Base-by-base conservation (phyloP, 2,329 filamentous ascomycete species). In the Colletotrichum truncatum region DNA sequence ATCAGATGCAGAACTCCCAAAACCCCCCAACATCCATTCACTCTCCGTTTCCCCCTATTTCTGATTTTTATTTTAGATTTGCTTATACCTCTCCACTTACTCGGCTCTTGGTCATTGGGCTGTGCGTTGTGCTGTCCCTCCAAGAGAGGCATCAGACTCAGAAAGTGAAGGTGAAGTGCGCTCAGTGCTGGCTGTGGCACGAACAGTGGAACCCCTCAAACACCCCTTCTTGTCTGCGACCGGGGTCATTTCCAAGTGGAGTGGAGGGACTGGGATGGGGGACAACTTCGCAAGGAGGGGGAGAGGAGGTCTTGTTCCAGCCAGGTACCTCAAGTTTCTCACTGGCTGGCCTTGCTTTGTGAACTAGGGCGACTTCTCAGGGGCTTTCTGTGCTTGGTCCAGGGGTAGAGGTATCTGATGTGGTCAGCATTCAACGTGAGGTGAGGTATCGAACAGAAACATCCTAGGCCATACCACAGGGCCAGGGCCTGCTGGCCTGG, bases 151-250 rank as follows among this genome's bases (percentile, higher is more conserved):
- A n/a, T 18, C 53, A 49, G 34, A 30, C 39, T 16, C 23, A 57
- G n/a, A 39, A 26, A 34, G 38, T 57, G 32, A 39, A 25, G n/a
- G 23, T 41, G 41, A 57, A 45, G 28, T 21, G 34, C 26, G 28
- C n/a, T 38, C 48, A 48, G 46, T 21, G 45, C 32, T 9, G 43
- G 58, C 41, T 46, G 62, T 62, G 62, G 62, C 62, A 65, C 56
- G 23, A 65, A 46, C 32, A 53, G 56, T 61, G 61, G 46, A 28
- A 14, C 36, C 54, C 45, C 16, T 59, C 18, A 12, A 36, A 16
- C 18, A 26, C 52, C 54, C 36, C 23, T 46, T 30, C 38, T 61
- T 21, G n/a, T 34, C 36, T 26, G 16, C 32, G 39, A 25, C 43
- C 21, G n/a, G 39, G 58, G 23, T 55, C 30, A 56, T 59, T 34